These are phyloP conservation scores for Psophocarpus tetragonolobus DNA, from an alignment of 306 rosid species.

Conservation along the genomic window DNA sequence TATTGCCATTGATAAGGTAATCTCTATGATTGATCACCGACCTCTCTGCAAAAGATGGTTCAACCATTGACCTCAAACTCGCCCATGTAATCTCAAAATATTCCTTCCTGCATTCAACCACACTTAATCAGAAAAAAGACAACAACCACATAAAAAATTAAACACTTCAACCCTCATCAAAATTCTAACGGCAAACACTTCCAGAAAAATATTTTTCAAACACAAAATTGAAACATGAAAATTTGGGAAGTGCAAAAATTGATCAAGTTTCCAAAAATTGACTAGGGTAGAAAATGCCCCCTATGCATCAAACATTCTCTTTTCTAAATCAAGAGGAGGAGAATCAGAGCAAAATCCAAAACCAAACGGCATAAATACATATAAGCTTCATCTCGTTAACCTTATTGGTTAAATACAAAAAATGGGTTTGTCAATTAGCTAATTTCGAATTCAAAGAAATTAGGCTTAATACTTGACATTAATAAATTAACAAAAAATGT, in stretches of 20 bases:
- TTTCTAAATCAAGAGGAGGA: neutral
- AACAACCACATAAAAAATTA: neutral
- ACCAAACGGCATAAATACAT: neutral
- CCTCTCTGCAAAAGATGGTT: constrained; percentile 71
- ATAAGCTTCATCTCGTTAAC: neutral
- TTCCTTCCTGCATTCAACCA: constrained; percentile 63
- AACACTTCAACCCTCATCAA: constrained; percentile 10
- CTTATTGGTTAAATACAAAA: neutral
- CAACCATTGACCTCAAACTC: constrained; percentile 77
- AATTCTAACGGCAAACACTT: constrained; percentile 14
- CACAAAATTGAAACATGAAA: constrained; percentile 27
- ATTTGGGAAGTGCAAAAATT: neutral
- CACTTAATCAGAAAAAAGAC: constrained; percentile 25
- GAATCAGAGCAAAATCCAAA: neutral
- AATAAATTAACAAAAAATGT: neutral
- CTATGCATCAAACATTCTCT: neutral
- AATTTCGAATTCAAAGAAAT: neutral
- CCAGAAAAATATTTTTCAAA: neutral
- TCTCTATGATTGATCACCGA: constrained; percentile 64
- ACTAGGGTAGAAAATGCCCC: neutral
- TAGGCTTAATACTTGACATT: neutral
- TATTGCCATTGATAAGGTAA: constrained; percentile 52
- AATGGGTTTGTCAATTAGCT: neutral
- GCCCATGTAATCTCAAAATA: constrained; percentile 90
- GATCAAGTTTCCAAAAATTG: neutral